phyloP scores from a whole-genome alignment of 202 grass and related monocot species.

The Hordeum pubiflorum region DNA sequence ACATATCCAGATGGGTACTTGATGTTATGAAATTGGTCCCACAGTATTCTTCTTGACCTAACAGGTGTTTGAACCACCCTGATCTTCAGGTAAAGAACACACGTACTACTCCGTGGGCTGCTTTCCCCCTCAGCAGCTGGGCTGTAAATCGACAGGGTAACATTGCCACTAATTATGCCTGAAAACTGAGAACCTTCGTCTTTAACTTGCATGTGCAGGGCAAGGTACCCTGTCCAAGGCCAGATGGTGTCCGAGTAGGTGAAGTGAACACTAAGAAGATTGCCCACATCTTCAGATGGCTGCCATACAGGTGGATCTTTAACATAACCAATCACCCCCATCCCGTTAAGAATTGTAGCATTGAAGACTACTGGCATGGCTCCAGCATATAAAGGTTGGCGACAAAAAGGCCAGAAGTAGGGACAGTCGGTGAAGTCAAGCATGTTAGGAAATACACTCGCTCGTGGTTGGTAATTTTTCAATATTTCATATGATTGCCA shows the following conservation, averaged over 20 bases:
- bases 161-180: constrained; percentile 81
- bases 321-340: constrained; percentile 87
- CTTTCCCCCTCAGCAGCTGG: constrained; percentile 55
- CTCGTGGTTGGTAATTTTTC: constrained; percentile 72
- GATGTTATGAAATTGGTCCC: constrained; percentile 99
- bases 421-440: constrained; percentile 86
- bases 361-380: constrained; percentile 94
- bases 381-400: constrained; percentile 82
- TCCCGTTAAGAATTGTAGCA: constrained; percentile 92
- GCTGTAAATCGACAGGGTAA: constrained; percentile 61
- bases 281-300: constrained; percentile 73
- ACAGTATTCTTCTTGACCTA: constrained; percentile 84
- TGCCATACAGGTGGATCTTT: constrained; percentile 74
- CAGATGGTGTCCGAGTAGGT: constrained; percentile 90
- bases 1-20: constrained; percentile 98
- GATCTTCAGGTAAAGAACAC: constrained; percentile 73
- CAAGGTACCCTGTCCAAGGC: constrained; percentile 94
- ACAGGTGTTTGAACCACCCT: constrained; percentile 73
- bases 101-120: constrained; percentile 48
- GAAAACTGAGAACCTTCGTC: constrained; percentile 77
- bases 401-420: constrained; percentile 93
- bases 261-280: constrained; percentile 83
- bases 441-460: constrained; percentile 71
- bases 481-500: constrained; percentile 92
- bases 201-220: constrained; percentile 95